These are phyloP conservation scores for Agrocybe chaxingu DNA, from an alignment of 768 basidiomycete genomes.

Conservation along the genomic window DNA sequence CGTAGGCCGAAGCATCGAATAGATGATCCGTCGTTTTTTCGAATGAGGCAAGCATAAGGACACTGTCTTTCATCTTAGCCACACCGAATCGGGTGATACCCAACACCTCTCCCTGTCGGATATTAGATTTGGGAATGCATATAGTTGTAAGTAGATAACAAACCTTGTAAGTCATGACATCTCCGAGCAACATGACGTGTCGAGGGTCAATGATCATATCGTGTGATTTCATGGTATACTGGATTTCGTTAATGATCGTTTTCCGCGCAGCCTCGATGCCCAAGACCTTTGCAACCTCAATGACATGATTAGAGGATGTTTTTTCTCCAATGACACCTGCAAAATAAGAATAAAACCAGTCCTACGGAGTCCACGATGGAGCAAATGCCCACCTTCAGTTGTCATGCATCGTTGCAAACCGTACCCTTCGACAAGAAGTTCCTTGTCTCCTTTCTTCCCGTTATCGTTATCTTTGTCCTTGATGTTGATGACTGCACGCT, in stretches of 20 bases:
- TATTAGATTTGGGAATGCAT: background rate
- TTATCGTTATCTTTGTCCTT: conserved; percentile 80
- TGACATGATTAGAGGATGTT: conserved; percentile 95
- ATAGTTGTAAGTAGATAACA: conserved; percentile 3
- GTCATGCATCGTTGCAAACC: conserved; percentile 96
- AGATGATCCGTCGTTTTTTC: conserved; percentile 99
- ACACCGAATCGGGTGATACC: conserved; percentile 99
- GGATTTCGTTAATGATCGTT: conserved; percentile 96
- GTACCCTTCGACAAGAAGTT: conserved; percentile 94
- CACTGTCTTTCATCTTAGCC: conserved; percentile 99
- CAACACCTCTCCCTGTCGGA: conserved; percentile 85
- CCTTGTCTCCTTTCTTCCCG: conserved; percentile 85
- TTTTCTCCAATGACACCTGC: conserved; percentile 93
- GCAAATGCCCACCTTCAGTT: conserved; percentile 69
- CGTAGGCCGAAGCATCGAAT: conserved; percentile 95
- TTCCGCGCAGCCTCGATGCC: conserved; percentile 95
- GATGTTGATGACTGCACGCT: conserved; percentile 94
- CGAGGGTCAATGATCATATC: conserved; percentile 99
- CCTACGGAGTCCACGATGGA: conserved; percentile 9
- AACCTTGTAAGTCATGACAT: conserved; percentile 98
- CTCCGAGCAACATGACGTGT: conserved; percentile 96
- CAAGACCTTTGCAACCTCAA: conserved; percentile 92
- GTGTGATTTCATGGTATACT: conserved; percentile 95
- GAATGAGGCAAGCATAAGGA: conserved; percentile 98
- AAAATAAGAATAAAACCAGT: background rate